Evolutionary conservation across 78 protist genomes (phyloP).

Genomic region (Dictyostelium firmibasis): DNA sequence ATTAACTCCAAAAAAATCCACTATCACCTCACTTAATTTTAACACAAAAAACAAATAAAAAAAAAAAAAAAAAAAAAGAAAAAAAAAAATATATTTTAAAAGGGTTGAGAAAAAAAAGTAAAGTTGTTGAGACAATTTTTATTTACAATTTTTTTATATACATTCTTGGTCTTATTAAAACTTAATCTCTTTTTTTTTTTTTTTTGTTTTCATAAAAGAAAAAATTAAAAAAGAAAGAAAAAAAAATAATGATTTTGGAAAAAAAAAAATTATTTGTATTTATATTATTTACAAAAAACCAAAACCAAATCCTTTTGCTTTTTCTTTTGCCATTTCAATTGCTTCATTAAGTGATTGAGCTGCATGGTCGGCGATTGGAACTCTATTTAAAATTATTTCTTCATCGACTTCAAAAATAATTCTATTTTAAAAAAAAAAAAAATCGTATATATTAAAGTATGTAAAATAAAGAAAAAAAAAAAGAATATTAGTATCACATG

Average conservation of each 20-base stretch:
- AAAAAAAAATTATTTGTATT: no score
- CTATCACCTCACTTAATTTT: not conserved
- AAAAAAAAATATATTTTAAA: no score
- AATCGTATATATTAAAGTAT: no score
- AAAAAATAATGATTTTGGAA: no score
- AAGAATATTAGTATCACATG: no score
- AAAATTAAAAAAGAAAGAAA: no score
- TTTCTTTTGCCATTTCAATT: constrained; percentile 49
- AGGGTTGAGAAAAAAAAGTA: no score
- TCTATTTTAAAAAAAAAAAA: not conserved
- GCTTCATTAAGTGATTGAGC: not conserved
- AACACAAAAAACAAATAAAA: not conserved
- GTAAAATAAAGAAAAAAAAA: no score
- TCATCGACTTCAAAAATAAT: constrained; percentile 58
- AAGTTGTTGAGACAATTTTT: no score
- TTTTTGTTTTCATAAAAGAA: no score
- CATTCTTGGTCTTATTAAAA: not conserved
- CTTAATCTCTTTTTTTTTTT: no score
- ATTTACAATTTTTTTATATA: not conserved
- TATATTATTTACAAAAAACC: not conserved
- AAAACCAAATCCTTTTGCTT: not conserved
- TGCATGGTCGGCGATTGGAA: constrained; percentile 25
- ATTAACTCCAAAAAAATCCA: not conserved
- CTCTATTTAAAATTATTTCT: constrained; percentile 31
- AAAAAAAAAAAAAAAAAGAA: no score